phyloP scores from a whole-genome alignment of 495 filamentous ascomycete genomes.

The Hypomontagnella submonticulosa region DNA sequence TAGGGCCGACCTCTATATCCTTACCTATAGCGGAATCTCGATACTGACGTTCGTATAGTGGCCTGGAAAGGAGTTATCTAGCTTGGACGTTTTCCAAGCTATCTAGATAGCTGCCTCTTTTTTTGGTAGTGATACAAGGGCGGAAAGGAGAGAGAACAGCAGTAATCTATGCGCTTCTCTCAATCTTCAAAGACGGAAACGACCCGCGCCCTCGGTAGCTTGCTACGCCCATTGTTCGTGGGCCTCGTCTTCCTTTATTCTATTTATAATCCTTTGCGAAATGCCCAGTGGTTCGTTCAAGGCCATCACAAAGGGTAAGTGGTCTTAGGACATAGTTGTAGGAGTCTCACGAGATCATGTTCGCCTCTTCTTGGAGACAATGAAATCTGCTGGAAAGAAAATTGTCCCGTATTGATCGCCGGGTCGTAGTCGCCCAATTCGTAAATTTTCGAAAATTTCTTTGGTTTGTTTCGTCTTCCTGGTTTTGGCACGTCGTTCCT shows the following conservation, averaged over 20 bases:
- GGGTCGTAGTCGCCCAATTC: constrained; percentile 2
- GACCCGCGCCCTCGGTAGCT: not conserved
- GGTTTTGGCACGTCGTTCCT: constrained; percentile 11
- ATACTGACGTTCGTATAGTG: constrained; percentile 33
- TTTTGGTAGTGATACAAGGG: not conserved
- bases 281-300: not conserved
- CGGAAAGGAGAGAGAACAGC: not conserved
- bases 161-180: constrained; percentile 2
- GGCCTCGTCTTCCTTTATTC: constrained; percentile 25
- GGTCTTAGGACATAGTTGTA: constrained; percentile 10
- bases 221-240: constrained; percentile 17
- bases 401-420: constrained; percentile 3
- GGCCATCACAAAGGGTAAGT: constrained; percentile 32
- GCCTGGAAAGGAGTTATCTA: constrained; percentile 42
- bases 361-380: constrained; percentile 38
- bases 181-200: constrained; percentile 23
- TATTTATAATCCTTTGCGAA: constrained; percentile 24
- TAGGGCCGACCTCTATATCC: not conserved
- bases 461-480: not conserved
- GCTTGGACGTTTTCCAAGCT: constrained; percentile 41
- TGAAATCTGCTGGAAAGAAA: constrained; percentile 29
- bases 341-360: constrained; percentile 1
- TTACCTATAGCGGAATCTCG: not conserved
- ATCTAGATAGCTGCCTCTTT: constrained; percentile 31
- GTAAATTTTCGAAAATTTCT: constrained; percentile 1